Percentiles rank a stretch among this genome's conserved stretches.
phyloP scores from a whole-genome alignment of 352 stramenopile species.

The Phytophthora crassamura region DNA sequence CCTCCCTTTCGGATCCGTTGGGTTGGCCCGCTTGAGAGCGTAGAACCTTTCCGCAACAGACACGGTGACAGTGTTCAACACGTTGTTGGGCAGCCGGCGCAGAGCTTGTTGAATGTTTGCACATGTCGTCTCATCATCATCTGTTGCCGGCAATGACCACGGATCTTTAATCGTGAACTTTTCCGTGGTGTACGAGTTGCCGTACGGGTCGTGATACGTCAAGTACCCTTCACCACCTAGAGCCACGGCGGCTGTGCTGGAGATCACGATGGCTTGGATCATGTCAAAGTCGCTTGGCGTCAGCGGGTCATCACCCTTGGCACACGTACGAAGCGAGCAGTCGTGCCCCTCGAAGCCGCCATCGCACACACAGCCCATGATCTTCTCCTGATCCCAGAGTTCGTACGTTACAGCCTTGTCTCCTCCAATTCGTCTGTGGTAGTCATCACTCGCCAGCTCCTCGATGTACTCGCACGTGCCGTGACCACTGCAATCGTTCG shows the following conservation, averaged over 20 bases:
- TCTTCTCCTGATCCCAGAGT: conserved; percentile 85
- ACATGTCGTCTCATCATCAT: conserved; percentile 30
- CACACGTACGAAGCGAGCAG: conserved; percentile 64
- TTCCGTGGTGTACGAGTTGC: conserved; percentile 65
- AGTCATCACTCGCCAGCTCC: conserved; percentile 56
- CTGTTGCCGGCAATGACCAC: background rate
- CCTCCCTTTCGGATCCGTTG: background rate
- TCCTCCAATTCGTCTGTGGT: conserved; percentile 52
- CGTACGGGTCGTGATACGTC: conserved; percentile 80
- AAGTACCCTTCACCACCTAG: conserved; percentile 41
- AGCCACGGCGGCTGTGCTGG: too few relatives aligned
- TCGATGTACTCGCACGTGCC: conserved; percentile 79
- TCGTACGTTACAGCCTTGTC: conserved; percentile 43
- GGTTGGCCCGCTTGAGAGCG: conserved; percentile 34
- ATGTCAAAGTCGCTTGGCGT: conserved; percentile 65
- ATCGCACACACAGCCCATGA: conserved; percentile 86
- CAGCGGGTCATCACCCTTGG: conserved; percentile 69
- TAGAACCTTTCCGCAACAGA: background rate
- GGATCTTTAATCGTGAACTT: conserved; percentile 35
- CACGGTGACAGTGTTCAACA: conserved; percentile 60
- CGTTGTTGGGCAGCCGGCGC: conserved; percentile 65
- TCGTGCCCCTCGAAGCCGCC: conserved; percentile 57
- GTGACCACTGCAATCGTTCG: conserved; percentile 54
- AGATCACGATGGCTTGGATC: conserved; percentile 40
- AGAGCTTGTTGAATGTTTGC: conserved; percentile 50